These are phyloP conservation scores for Graphilbum ipis-grandicollis DNA, from an alignment of 2,329 filamentous ascomycete genomes.

Conservation along the genomic window DNA sequence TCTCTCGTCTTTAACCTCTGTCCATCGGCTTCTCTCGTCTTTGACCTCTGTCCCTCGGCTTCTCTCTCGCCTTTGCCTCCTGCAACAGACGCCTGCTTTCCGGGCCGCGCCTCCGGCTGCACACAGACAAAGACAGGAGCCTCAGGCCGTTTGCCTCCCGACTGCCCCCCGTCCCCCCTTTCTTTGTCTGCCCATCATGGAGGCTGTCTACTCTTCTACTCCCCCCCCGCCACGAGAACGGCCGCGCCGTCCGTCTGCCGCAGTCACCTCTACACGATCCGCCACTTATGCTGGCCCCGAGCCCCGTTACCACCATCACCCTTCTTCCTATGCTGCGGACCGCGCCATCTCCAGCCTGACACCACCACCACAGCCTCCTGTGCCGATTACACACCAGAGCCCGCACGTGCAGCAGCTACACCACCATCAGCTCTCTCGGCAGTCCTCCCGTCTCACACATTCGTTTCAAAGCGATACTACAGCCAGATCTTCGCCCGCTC, in stretches of 20 bases:
- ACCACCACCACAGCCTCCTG: conserved; percentile 5
- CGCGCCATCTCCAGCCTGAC: conserved; percentile 2
- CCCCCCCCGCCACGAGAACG: neutral
- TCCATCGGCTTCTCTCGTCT: neutral
- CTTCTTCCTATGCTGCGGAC: neutral
- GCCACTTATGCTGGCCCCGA: conserved; percentile 2
- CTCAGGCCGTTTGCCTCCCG: no score
- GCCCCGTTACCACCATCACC: neutral
- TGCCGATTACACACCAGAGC: no score
- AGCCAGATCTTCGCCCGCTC: conserved; percentile 3
- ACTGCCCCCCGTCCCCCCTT: no score
- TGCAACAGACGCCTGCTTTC: no score
- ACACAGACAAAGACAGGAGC: no score
- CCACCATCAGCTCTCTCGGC: neutral
- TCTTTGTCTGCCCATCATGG: neutral
- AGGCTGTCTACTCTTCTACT: neutral
- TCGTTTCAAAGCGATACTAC: conserved; percentile 4
- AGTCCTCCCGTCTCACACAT: conserved; percentile 4
- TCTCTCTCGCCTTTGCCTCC: neutral
- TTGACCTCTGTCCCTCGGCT: neutral
- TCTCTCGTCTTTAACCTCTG: no score
- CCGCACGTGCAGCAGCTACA: no score
- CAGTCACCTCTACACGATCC: conserved; percentile 1
- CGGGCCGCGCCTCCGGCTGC: no score
- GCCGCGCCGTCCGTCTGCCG: neutral